Evolutionary conservation across 768 basidiomycete species (phyloP), one percentile per base, ranked within the genome.

Genomic region (Heimioporus sp.): DNA sequence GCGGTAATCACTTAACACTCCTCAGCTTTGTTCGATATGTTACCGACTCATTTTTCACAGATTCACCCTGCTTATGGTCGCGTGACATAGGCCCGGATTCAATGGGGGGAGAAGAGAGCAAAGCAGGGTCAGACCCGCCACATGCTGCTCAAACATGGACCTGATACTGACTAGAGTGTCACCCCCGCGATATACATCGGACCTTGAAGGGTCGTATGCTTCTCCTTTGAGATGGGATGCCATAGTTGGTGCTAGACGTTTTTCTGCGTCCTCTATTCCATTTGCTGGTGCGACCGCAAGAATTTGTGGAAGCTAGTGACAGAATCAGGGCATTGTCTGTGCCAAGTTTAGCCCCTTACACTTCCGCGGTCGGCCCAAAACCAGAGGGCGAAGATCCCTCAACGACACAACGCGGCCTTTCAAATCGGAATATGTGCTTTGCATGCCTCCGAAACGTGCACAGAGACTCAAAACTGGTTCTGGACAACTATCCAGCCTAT

Each of bases 381-480:
- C 44, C 42, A 62, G 62, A 54, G 44, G 49, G 63, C 60, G 62
- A 60, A 62, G 61, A 65, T 61, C 59, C 30, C 38, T 17, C 48
- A 49, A 45, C 43, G 54, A 53, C 49, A 53, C 42, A 58, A 60
- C 52, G 64, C 62, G 62, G 64, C 38, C 59, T 66, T 66, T 53
- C 43, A 56, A 65, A 49, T 43, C 39, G 42, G 43, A 44, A 42
- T 44, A 44, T 52, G 55, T 24, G 34, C 38, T 35, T 43, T 58
- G 59, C 65, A 58, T 65, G 63, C 64, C 55, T 59, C 50, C 45
- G 46, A 63, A 64, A 57, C 65, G 58, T 65, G 62, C 55, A 61
- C 19, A 48, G 39, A 49, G 43, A 32, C 38, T 54, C 46, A 63
- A 63, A 60, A 56, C 21, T 32, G 8, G 42, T 30, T 30, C 45